Conservation (phyloP, 2,329 filamentous ascomycete species). For the Pseudovirgaria hyperparasitica region DNA sequence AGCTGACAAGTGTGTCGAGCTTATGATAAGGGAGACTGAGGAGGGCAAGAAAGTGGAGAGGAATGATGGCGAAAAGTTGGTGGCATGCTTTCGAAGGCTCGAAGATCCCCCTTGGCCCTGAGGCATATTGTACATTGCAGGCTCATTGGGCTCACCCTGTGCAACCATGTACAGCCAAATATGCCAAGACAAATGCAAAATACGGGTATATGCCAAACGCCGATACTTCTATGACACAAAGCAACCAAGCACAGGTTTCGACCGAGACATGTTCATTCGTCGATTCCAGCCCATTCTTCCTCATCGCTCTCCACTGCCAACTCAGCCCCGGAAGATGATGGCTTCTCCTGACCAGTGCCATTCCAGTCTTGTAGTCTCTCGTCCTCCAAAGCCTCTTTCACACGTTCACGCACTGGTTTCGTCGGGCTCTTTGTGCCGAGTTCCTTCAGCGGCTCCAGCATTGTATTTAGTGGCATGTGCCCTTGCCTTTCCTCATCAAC, state of each 20-base stretch:
- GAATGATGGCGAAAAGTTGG: constrained; percentile 82
- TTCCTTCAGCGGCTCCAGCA: constrained; percentile 44
- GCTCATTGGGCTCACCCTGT: too few species aligned
- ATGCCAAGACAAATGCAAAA: too few species aligned
- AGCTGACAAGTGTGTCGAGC: constrained; percentile 54
- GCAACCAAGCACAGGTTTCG: constrained; percentile 1
- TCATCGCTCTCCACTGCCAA: constrained; percentile 26
- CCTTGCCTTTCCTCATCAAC: constrained; percentile 38
- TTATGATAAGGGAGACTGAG: constrained; percentile 79
- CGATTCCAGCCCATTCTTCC: constrained; percentile 56
- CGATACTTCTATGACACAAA: constrained; percentile 5
- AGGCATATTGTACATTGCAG: too few species aligned
- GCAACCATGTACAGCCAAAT: too few species aligned
- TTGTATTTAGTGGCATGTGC: constrained; percentile 28
- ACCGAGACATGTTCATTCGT: constrained; percentile 40
- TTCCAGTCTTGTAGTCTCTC: constrained; percentile 56
- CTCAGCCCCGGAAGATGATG: too few species aligned
- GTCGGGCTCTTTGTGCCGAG: constrained; percentile 47
- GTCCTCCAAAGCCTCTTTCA: constrained; percentile 59
- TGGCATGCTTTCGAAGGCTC: constrained; percentile 72
- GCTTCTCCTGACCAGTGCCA: constrained; percentile 24
- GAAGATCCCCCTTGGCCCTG: constrained; percentile 66
- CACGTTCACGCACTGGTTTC: constrained; percentile 59
- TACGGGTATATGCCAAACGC: too few species aligned
- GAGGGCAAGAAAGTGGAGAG: constrained; percentile 94